These are phyloP conservation scores for Jaltomata sinuosa DNA, from an alignment of 257 asterid species.

Conservation along the genomic window DNA sequence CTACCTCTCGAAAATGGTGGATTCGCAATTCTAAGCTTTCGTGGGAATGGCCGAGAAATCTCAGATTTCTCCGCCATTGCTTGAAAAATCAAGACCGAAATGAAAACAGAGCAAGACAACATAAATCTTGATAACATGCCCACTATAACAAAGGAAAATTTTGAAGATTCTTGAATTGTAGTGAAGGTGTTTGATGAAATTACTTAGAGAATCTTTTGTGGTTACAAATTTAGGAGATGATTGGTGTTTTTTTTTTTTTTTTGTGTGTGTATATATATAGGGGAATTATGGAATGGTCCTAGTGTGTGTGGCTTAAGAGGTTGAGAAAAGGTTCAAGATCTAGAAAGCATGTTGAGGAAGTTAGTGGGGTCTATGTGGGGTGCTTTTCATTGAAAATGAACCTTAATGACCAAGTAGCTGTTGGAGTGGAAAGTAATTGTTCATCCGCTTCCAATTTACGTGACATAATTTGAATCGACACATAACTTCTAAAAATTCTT, in stretches of 20 bases:
- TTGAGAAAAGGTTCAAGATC: not conserved
- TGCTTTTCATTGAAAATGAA: not conserved
- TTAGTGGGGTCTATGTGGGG: not conserved
- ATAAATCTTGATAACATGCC: not conserved
- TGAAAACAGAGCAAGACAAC: not conserved
- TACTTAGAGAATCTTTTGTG: not conserved
- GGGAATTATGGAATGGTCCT: not conserved
- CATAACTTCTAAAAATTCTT: no score
- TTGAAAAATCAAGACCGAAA: not conserved
- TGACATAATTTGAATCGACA: not conserved
- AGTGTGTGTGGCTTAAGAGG: not conserved
- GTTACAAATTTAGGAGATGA: not conserved
- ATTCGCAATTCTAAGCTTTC: slow-evolving; percentile 16
- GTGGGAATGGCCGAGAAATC: not conserved
- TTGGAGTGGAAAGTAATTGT: not conserved
- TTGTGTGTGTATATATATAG: not conserved
- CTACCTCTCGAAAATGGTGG: not conserved
- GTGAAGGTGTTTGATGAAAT: not conserved
- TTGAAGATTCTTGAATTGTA: not conserved
- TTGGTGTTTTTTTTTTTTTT: not conserved
- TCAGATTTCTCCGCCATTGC: not conserved
- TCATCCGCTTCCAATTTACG: not conserved
- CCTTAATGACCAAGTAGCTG: not conserved
- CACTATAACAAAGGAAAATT: not conserved
- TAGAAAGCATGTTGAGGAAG: not conserved